phyloP scores from a whole-genome alignment of 2,329 filamentous ascomycete species.

The Gliomastix tumulicola region DNA sequence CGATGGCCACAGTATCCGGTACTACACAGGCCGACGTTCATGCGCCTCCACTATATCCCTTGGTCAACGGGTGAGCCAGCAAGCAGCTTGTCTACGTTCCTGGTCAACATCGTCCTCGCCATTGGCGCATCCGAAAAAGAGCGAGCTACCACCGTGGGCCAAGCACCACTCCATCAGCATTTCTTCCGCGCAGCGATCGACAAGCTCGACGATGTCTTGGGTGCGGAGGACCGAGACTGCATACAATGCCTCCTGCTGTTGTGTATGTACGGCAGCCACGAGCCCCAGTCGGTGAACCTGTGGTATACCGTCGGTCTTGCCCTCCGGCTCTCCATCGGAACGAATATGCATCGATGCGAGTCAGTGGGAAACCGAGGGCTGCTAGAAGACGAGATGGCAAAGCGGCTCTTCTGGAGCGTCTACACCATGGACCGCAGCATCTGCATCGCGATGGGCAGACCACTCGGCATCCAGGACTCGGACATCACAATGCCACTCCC shows the following conservation, averaged over 20 bases:
- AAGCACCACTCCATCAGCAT: neutral
- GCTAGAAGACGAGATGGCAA: slow-evolving; percentile 12
- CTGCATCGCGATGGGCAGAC: slow-evolving; percentile 14
- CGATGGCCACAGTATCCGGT: slow-evolving; percentile 47
- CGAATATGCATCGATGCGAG: slow-evolving; percentile 10
- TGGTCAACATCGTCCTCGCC: slow-evolving; percentile 14
- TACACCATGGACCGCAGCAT: slow-evolving; percentile 16
- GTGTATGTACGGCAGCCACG: slow-evolving; percentile 15
- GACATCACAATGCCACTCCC: slow-evolving; percentile 12
- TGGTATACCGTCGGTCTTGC: slow-evolving; percentile 14
- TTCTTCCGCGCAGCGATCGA: neutral
- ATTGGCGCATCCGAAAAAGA: slow-evolving; percentile 6
- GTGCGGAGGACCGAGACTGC: slow-evolving; percentile 12
- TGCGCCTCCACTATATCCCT: slow-evolving; percentile 58
- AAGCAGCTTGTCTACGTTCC: slow-evolving; percentile 7
- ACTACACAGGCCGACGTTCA: slow-evolving; percentile 86
- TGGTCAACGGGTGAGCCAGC: neutral
- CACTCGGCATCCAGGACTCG: slow-evolving; percentile 12
- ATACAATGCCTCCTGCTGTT: slow-evolving; percentile 15
- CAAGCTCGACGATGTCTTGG: slow-evolving; percentile 4
- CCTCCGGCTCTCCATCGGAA: slow-evolving; percentile 11
- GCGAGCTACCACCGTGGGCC: slow-evolving; percentile 9
- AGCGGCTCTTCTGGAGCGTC: slow-evolving; percentile 19
- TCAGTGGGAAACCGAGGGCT: neutral
- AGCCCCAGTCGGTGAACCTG: slow-evolving; percentile 15